Conservation (phyloP, 2,329 filamentous ascomycete species). For the Aspergillus sp. region DNA sequence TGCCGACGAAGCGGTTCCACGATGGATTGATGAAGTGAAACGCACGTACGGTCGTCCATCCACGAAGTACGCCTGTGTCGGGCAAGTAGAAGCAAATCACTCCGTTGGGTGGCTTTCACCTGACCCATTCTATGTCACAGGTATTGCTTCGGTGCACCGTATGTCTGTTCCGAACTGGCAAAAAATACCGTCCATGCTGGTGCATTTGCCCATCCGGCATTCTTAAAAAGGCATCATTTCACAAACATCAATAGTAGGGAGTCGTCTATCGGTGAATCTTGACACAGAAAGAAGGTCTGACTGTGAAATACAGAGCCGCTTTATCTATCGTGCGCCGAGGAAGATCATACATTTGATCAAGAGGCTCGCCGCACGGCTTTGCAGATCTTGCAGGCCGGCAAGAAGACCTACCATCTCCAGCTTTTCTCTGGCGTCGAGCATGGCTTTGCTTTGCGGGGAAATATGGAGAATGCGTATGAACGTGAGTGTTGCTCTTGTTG, state of each 20-base stretch:
- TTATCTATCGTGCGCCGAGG: not conserved
- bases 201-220: not conserved
- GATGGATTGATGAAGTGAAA: not conserved
- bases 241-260: not conserved
- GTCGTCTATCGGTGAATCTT: no score
- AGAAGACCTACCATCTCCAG: slow-evolving; percentile 20
- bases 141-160: not conserved
- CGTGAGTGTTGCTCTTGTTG: not conserved
- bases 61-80: not conserved
- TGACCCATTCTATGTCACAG: not conserved
- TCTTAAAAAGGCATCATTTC: not conserved
- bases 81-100: not conserved
- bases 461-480: not conserved
- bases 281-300: no score
- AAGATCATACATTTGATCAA: not conserved
- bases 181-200: not conserved
- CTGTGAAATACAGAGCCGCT: not conserved
- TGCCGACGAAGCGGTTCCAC: slow-evolving; percentile 44
- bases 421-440: slow-evolving; percentile 23
- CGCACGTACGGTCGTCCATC: not conserved
- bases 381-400: slow-evolving; percentile 15
- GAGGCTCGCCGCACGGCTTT: not conserved
- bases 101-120: no score
- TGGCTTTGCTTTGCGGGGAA: slow-evolving; percentile 19
- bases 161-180: not conserved